Base-by-base conservation (phyloP, 2,329 filamentous ascomycete species). In the Fusarium coicis region DNA sequence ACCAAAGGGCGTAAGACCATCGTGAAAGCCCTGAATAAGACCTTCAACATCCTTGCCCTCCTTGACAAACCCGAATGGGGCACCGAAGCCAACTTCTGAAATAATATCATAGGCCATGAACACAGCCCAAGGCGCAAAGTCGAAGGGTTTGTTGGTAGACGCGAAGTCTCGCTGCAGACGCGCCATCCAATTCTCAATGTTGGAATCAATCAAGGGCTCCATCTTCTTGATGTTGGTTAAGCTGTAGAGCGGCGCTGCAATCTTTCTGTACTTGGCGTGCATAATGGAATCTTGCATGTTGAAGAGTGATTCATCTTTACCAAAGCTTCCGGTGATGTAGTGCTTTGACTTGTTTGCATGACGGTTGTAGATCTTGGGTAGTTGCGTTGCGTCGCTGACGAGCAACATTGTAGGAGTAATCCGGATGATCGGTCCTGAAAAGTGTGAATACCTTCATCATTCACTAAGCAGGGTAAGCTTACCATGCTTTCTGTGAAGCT, bases 311-410 rank as follows among this genome's bases (percentile, higher is more conserved):
- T 90, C 88, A 9, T 82, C 85, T 62, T 87, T 84, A 21, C 88
- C 88, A 71, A 90, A 89, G 30, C 83, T 86, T 26, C 88, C 88
- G 0, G 87, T 87, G 65, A 90, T 87, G 76, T 90, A 91, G 77
- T 89, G 86, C 54, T 87, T 83, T 2, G 86, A 87, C 76, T 91
- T 91, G 79, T 88, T 83, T 10, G 85, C 87, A 69, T 87, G 82
- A 28, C 87, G 85, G 58, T 84, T 82, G 79, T 90, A 91, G 32
- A 91, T 85, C 19, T 85, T 83, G 0, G 88, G 88, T 5, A 91
- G 82, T 74, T 87, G 86, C 3, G 82, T 85, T 1, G 88, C 84
- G 18, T 79, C 77, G n/a, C 72, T 77, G 42, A 79, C 63, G 7
- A 78, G 71, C 10, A 77, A 57, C 74, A 78, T 78, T 0, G 74